phyloP scores from a whole-genome alignment of 345 rosid species.

The Acer yangbiense region DNA sequence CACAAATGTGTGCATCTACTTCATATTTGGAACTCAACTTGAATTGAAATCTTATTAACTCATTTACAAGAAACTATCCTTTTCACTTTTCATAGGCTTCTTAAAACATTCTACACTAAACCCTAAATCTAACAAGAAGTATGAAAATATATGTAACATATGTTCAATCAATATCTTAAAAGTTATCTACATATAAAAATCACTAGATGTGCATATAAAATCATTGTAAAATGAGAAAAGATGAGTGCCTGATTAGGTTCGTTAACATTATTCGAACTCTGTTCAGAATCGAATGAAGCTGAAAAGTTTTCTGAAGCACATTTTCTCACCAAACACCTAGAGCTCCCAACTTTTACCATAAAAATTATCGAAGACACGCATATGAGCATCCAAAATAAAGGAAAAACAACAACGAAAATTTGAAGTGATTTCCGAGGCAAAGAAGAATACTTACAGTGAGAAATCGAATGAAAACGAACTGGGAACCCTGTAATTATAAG shows the following conservation, averaged over 20 bases:
- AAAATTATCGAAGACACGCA: neutral
- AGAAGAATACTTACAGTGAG: conserved; percentile 38
- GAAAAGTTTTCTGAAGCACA: conserved; percentile 46
- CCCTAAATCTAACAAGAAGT: too few species aligned
- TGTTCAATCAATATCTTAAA: neutral
- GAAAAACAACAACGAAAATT: neutral
- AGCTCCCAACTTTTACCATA: conserved; percentile 29
- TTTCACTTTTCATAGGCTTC: neutral
- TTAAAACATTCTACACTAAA: neutral
- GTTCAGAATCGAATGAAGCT: conserved; percentile 31
- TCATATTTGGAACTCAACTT: neutral
- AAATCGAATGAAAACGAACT: conserved; percentile 19
- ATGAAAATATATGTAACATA: neutral
- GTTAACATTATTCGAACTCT: conserved; percentile 28
- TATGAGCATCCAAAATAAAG: neutral
- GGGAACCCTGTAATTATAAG: conserved; percentile 20
- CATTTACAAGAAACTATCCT: neutral
- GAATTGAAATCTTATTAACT: neutral
- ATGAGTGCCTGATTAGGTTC: conserved; percentile 43
- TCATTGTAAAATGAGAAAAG: neutral
- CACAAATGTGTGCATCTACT: too few species aligned
- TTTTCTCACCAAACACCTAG: conserved; percentile 41
- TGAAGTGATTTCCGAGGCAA: neutral
- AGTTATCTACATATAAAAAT: neutral
- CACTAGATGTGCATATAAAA: neutral